A percentile compares a stretch with the other conserved stretches of the same genome.
These are phyloP conservation scores for Saposhnikovia divaricata DNA, from an alignment of 129 eudicot genomes.

Conservation along the genomic window DNA sequence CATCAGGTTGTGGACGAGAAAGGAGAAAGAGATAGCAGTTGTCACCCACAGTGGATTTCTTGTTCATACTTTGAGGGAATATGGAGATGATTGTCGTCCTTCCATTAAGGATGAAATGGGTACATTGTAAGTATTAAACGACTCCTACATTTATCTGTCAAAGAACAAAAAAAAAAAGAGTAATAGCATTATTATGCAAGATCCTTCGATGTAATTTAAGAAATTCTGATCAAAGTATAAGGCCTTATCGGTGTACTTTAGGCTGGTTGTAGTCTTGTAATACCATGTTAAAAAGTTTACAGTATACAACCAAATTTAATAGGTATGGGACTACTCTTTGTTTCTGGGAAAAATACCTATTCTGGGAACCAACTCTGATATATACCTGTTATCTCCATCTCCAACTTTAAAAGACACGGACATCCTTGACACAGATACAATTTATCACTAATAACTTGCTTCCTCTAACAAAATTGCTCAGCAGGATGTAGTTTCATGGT, in stretches of 20 bases:
- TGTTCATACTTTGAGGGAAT: conserved; percentile 47
- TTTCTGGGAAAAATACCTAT: not conserved
- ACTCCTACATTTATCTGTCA: too few relatives aligned
- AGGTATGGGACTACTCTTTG: not conserved
- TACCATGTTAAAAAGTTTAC: not conserved
- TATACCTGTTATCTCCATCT: not conserved
- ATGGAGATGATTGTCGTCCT: conserved; percentile 76
- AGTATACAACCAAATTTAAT: not conserved
- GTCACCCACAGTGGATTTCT: conserved; percentile 88
- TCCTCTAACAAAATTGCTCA: not conserved
- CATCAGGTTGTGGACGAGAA: conserved; percentile 68
- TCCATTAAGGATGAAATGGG: conserved; percentile 59
- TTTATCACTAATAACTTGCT: not conserved
- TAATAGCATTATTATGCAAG: not conserved
- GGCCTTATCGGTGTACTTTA: not conserved
- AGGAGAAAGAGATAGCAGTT: conserved; percentile 87
- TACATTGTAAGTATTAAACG: conserved; percentile 41
- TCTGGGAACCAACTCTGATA: not conserved
- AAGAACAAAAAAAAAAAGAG: too few relatives aligned
- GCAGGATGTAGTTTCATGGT: not conserved
- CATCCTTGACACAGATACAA: not conserved
- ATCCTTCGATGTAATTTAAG: not conserved
- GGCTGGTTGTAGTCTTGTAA: not conserved
- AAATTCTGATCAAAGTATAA: not conserved
- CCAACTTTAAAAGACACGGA: not conserved